Percentiles rank a stretch among this genome's conserved stretches.
These are phyloP conservation scores for Mortierella alpina DNA, from an alignment of 192 early-diverging fungal genomes.

Conservation along the genomic window DNA sequence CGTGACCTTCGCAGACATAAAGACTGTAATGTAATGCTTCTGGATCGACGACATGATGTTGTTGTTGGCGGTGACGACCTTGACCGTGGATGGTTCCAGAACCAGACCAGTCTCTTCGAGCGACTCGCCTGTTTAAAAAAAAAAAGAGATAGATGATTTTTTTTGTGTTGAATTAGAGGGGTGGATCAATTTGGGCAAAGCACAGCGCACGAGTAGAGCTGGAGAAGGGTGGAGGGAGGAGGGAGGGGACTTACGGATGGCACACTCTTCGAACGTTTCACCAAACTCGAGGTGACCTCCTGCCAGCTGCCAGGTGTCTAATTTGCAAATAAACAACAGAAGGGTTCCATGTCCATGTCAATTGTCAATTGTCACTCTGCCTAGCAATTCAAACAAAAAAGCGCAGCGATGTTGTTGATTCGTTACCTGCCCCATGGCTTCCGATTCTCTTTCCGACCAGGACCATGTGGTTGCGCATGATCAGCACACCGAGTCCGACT, in stretches of 20 bases:
- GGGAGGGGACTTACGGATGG: slow-evolving; percentile 45
- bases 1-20: slow-evolving; percentile 52
- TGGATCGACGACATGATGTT: slow-evolving; percentile 58
- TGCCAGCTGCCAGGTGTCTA: slow-evolving; percentile 61
- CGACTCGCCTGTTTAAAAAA: slow-evolving; percentile 36
- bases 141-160: slow-evolving; percentile 1
- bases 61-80: slow-evolving; percentile 64
- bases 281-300: slow-evolving; percentile 69
- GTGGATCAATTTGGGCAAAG: background rate
- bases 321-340: background rate
- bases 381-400: background rate
- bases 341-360: background rate
- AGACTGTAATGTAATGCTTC: slow-evolving; percentile 70
- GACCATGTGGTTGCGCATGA: slow-evolving; percentile 34
- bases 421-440: slow-evolving; percentile 63
- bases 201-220: background rate
- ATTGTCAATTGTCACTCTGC: background rate
- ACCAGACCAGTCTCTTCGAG: slow-evolving; percentile 58
- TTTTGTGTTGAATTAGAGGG: background rate
- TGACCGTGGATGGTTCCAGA: slow-evolving; percentile 37
- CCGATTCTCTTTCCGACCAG: slow-evolving; percentile 68
- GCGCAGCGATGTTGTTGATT: slow-evolving; percentile 13
- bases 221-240: background rate
- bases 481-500: slow-evolving; percentile 45
- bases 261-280: slow-evolving; percentile 67